Evolutionary conservation across 306 rosid genomes (phyloP), one percentile per base, ranked within the genome.

Genomic region (Pueraria montana): DNA sequence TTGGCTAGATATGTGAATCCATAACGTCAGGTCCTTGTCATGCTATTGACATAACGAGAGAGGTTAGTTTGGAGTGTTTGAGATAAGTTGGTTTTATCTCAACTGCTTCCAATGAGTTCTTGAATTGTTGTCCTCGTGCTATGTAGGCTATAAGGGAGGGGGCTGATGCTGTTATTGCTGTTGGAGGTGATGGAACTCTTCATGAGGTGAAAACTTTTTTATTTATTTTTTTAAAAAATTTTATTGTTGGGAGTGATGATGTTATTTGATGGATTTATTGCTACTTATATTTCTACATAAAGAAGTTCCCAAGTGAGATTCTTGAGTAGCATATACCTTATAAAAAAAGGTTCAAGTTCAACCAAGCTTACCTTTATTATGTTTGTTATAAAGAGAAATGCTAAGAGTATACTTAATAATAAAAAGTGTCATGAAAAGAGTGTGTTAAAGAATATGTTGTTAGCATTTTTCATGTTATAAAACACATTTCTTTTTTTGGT

Each of bases 161-260:
- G 53, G 96, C 94, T 32, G 94, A 92, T 70, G 94, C 98, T 85
- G 97, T 96, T 52, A 86, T 96, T 69, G 94, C 93, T 48, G 99
- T 96, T 78, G 99, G 99, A 84, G 99, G 99, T 74, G 98, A 96
- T 82, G 98, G 99, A 89, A 96, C 98, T 52, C 92, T 96, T 83
- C 98, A 96, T 79, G 99, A 96, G 99, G 98, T 96, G 85, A 49
- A 66, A 23, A 66, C 42, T 74, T 86, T 32, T 50, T 0, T 70
- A 18, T 76, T 68, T 12, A 6, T 49, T 38, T 55, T n/a, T n/a
- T n/a, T n/a, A n/a, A n/a, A n/a, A n/a, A n/a, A n/a, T n/a, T n/a
- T 18, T 24, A 34, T 45, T 43, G 17, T 65, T 61, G 34, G 12
- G 76, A 42, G 2, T 55, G 70, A 14, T 58, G 45, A 75, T 48